These are phyloP conservation scores for Picocystis sp. DNA, from an alignment of 163 green algal species.

Conservation along the genomic window DNA sequence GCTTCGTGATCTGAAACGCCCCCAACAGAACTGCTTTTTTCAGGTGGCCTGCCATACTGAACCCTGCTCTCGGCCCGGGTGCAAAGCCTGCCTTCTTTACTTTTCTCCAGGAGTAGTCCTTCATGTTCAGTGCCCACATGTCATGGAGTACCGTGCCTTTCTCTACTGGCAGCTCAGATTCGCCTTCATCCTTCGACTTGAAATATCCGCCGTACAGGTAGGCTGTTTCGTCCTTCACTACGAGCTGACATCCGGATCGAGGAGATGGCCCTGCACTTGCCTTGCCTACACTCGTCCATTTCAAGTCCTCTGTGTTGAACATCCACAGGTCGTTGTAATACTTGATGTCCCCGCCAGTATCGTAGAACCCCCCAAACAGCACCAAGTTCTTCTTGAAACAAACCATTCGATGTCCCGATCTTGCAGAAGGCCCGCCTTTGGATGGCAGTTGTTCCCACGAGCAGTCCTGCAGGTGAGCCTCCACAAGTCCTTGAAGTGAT, in stretches of 20 bases:
- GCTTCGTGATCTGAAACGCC: conserved; percentile 71
- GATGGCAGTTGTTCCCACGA: conserved; percentile 74
- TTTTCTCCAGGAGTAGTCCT: conserved; percentile 8
- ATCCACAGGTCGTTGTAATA: conserved; percentile 93
- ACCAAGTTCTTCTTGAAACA: conserved; percentile 49
- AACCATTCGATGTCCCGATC: conserved; percentile 78
- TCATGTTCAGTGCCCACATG: conserved; percentile 71
- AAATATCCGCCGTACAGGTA: conserved; percentile 55
- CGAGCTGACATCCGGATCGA: conserved; percentile 14
- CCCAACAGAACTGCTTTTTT: conserved; percentile 67
- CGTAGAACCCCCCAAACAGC: conserved; percentile 93
- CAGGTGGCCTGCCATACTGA: conserved; percentile 57
- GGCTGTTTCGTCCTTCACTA: conserved; percentile 26
- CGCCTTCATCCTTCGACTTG: conserved; percentile 57
- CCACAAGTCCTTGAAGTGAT: conserved; percentile 85
- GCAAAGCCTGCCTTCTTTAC: conserved; percentile 16
- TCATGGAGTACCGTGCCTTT: conserved; percentile 60
- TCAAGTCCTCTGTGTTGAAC: conserved; percentile 57
- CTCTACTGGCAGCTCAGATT: conserved; percentile 31
- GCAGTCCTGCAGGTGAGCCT: conserved; percentile 62
- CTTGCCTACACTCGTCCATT: conserved; percentile 42
- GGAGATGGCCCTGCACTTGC: background rate
- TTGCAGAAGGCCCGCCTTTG: conserved; percentile 56
- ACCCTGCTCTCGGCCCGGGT: conserved; percentile 21
- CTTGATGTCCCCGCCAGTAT: conserved; percentile 59